Conservation (phyloP, 2,329 filamentous ascomycete genomes). For the Clonostachys rosea region DNA sequence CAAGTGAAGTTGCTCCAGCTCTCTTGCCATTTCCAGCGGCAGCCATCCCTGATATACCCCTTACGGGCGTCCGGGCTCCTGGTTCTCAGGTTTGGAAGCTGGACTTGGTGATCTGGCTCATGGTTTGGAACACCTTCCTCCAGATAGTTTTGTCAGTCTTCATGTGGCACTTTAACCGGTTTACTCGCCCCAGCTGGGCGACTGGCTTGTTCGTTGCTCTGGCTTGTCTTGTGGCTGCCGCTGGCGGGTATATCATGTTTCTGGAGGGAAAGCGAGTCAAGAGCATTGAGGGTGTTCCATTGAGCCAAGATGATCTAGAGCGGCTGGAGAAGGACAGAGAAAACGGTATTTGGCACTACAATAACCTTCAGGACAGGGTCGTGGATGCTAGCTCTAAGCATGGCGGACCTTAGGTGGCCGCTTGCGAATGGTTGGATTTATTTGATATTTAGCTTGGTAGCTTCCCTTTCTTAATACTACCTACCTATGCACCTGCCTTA, state of each 20-base stretch:
- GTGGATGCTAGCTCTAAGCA: constrained; percentile 6
- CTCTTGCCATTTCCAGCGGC: constrained; percentile 57
- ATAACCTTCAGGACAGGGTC: constrained; percentile 28
- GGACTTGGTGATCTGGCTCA: constrained; percentile 75
- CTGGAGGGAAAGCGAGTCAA: constrained; percentile 70
- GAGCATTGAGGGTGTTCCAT: constrained; percentile 63
- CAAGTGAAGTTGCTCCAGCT: constrained; percentile 26
- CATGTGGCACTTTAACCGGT: constrained; percentile 79
- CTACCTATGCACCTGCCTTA: no score
- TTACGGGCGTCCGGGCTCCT: constrained; percentile 67
- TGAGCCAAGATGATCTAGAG: constrained; percentile 50
- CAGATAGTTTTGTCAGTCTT: constrained; percentile 70
- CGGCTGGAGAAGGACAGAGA: constrained; percentile 47
- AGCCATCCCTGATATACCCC: constrained; percentile 60
- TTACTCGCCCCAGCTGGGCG: constrained; percentile 71
- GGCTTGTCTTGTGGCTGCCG: constrained; percentile 63
- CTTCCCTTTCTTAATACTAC: no score
- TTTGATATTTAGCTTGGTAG: no score
- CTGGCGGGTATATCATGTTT: constrained; percentile 67
- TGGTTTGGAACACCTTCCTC: constrained; percentile 74
- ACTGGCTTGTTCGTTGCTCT: constrained; percentile 76
- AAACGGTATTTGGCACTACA: constrained; percentile 51
- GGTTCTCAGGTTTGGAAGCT: constrained; percentile 70
- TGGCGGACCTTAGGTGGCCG: constrained; percentile 4
- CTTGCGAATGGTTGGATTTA: no score